Conservation (phyloP, 331 rosid species). For the Telfairia occidentalis region DNA sequence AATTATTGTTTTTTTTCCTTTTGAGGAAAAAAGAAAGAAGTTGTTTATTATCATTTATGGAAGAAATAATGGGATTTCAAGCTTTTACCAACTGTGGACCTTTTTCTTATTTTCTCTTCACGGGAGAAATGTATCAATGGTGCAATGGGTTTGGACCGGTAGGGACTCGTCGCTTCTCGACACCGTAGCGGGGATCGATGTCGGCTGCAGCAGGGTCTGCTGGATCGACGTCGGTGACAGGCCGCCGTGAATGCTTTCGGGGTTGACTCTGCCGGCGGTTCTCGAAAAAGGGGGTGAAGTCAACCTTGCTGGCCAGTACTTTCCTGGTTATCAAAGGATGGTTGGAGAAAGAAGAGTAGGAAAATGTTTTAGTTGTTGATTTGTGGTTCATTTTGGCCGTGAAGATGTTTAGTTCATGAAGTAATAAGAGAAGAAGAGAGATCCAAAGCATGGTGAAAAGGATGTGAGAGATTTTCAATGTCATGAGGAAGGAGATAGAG, state of each 20-base stretch:
- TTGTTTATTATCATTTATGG: not conserved
- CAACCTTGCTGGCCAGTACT: constrained; percentile 56
- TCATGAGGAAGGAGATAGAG: constrained; percentile 39
- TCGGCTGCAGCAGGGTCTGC: constrained; percentile 13
- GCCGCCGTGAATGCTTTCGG: not conserved
- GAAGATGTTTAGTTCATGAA: constrained; percentile 44
- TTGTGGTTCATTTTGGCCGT: constrained; percentile 35
- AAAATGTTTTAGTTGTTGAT: constrained; percentile 19
- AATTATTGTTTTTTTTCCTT: not conserved
- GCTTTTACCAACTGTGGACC: constrained; percentile 27
- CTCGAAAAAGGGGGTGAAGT: constrained; percentile 58
- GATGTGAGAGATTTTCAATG: constrained; percentile 42
- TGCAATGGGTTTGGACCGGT: constrained; percentile 94
- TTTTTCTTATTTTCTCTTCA: constrained; percentile 4
- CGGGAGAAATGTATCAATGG: constrained; percentile 41
- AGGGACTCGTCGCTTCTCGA: constrained; percentile 82
- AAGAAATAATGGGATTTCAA: constrained; percentile 7
- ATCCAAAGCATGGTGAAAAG: constrained; percentile 42
- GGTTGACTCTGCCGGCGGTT: constrained; percentile 20
- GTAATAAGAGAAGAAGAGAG: constrained; percentile 34
- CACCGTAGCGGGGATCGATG: constrained; percentile 80
- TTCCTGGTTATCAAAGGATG: constrained; percentile 39
- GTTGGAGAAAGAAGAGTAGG: constrained; percentile 17
- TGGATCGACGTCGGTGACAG: not conserved
- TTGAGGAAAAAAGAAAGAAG: constrained; percentile 4